Base-by-base conservation (phyloP, 345 rosid species). In the Geranium rotundifolium region DNA sequence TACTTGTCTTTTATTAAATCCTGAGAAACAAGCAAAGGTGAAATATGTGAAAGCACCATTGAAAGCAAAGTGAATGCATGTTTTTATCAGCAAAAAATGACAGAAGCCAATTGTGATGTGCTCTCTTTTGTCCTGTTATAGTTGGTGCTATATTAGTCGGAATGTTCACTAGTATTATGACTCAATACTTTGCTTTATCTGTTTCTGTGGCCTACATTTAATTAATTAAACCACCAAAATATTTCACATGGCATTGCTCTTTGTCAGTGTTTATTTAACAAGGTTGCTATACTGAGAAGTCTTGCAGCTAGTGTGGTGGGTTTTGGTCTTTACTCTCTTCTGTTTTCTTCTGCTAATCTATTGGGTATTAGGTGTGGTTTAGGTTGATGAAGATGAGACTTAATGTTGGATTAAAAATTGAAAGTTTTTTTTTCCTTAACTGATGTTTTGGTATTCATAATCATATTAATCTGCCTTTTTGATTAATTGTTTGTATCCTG, bases 341-440 rank as follows among this genome's bases (percentile, higher is more conserved):
- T 85, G 86, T 79, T 77, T 66, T 77, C 72, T 77, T 79, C 65
- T 61, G 63, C 56, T 82, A 70, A 74, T 79, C 56, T 75, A 81
- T 56, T 55, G 65, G 73, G 79, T 66, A 71, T 82, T 82, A 75
- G 85, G 82, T 85, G 63, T 85, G 63, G 77, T 71, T 76, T 76
- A 56, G 74, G 79, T 72, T 69, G 67, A 7, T 9, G 61, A 31
- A 55, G 59, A 55, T 29, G 49, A 59, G 17, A 30, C 4, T 41
- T 27, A 16, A 23, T 37, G 29, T 31, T 55, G 59, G 14, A 34
- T 17, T 23, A 10, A 7, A 14, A 37, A 9, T 7, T 18, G 57
- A 30, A 50, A 46, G 12, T 60, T 46, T 46, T 46, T 8, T 4
- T 34, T 34, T n/a, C n/a, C 10, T 1, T 34, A 34, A 46, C 52